A percentile compares a stretch with the other conserved stretches of the same genome.
These are phyloP conservation scores for Hirsutella thompsonii DNA, from an alignment of 2,329 filamentous ascomycete genomes.

Conservation along the genomic window DNA sequence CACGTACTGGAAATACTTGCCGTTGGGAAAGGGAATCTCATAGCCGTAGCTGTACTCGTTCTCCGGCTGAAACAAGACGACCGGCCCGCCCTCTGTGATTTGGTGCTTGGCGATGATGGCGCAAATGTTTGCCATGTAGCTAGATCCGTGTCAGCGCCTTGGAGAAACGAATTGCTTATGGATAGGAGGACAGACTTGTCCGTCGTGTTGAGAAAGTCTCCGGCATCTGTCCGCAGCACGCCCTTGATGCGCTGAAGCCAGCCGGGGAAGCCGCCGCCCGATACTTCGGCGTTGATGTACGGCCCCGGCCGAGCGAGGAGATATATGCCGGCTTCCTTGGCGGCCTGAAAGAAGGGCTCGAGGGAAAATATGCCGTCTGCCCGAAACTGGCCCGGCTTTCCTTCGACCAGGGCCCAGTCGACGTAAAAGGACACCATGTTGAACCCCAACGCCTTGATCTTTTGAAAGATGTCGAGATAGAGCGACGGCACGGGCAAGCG, in stretches of 20 bases:
- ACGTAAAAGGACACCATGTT: conserved; percentile 70
- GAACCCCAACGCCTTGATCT: conserved; percentile 70
- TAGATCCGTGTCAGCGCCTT: conserved; percentile 9
- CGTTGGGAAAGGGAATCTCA: conserved; percentile 46
- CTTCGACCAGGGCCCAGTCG: conserved; percentile 68
- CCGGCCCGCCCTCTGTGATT: conserved; percentile 70
- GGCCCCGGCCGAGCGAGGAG: conserved; percentile 59
- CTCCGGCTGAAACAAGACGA: conserved; percentile 70
- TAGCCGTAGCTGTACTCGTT: conserved; percentile 58
- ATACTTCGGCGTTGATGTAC: conserved; percentile 68
- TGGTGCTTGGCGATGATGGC: conserved; percentile 60
- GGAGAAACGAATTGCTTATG: neutral
- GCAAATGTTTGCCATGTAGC: conserved; percentile 49
- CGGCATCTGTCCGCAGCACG: conserved; percentile 47
- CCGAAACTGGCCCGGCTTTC: conserved; percentile 54
- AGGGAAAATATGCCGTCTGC: conserved; percentile 61
- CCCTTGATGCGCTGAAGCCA: conserved; percentile 63
- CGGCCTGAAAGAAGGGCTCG: conserved; percentile 66
- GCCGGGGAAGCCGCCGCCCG: conserved; percentile 68
- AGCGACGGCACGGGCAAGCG: conserved; percentile 31
- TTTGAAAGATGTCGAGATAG: conserved; percentile 65
- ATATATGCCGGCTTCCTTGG: conserved; percentile 60
- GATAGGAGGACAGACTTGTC: conserved; percentile 34
- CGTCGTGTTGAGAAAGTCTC: conserved; percentile 52
- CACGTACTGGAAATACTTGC: conserved; percentile 57